Evolutionary conservation across 2,329 filamentous ascomycete species (phyloP).

Genomic region (Taxawa tesnikishii): DNA sequence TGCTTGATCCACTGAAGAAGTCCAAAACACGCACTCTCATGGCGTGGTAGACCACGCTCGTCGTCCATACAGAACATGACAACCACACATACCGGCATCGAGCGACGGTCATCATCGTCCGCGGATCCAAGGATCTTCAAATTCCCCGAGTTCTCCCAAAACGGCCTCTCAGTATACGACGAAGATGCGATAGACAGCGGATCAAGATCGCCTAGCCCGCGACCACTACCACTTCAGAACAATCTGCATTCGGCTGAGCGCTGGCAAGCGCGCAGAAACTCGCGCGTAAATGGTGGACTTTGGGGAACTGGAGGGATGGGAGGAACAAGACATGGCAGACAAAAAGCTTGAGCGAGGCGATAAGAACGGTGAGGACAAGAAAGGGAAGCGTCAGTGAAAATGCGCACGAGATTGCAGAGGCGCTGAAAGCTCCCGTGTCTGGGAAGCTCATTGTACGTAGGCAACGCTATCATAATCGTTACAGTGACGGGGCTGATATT

Average conservation of each 20-base stretch:
- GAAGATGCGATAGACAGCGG: conserved; percentile 13
- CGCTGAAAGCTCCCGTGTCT: conserved; percentile 80
- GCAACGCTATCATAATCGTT: conserved; percentile 12
- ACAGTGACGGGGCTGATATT: conserved; percentile 16
- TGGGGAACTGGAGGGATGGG: conserved; percentile 27
- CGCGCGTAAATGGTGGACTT: conserved; percentile 18
- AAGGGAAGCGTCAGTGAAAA: conserved; percentile 84
- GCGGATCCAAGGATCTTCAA: conserved; percentile 22
- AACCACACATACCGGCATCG: too few relatives aligned
- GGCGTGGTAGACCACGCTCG: too few relatives aligned
- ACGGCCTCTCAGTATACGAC: conserved; percentile 25
- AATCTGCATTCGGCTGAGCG: conserved; percentile 33
- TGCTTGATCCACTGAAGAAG: too few relatives aligned
- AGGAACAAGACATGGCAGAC: conserved; percentile 47
- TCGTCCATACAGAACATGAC: too few relatives aligned
- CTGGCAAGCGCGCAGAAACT: conserved; percentile 47
- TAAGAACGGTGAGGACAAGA: conserved; percentile 67
- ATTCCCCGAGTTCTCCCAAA: conserved; percentile 32
- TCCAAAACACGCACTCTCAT: too few relatives aligned
- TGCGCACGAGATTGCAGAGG: conserved; percentile 84
- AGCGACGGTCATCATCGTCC: conserved; percentile 9
- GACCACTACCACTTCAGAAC: conserved; percentile 18
- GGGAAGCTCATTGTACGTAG: conserved; percentile 67
- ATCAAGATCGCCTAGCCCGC: conserved; percentile 16
- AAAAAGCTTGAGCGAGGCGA: conserved; percentile 86